Percentiles rank a stretch among this genome's conserved stretches.
phyloP scores from a whole-genome alignment of 768 basidiomycete genomes.

The Pleurotus pulmonarius region DNA sequence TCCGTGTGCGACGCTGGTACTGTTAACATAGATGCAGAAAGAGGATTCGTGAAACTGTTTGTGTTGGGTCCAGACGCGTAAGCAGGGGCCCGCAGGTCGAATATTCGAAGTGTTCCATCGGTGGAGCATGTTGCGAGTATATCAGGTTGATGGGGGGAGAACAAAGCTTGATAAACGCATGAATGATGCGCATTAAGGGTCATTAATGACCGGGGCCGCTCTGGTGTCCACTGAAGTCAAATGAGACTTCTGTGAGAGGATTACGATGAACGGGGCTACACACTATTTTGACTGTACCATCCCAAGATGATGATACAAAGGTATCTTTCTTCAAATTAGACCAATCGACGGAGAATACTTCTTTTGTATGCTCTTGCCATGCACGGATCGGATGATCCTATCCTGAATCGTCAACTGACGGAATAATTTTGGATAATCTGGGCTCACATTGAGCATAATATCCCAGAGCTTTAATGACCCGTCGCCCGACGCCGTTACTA shows the following conservation, averaged over 20 bases:
- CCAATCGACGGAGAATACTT: constrained; percentile 95
- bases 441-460: constrained; percentile 71
- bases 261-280: constrained; percentile 22
- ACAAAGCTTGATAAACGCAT: constrained; percentile 88
- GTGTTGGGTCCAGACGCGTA: constrained; percentile 47
- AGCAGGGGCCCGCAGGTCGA: constrained; percentile 68
- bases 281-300: constrained; percentile 85
- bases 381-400: constrained; percentile 87
- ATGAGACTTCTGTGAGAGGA: neutral
- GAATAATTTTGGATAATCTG: neutral
- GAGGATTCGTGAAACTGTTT: constrained; percentile 61
- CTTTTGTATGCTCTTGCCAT: constrained; percentile 93
- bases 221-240: constrained; percentile 75
- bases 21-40: constrained; percentile 70
- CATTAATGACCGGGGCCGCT: constrained; percentile 69
- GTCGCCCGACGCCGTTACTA: constrained; percentile 86
- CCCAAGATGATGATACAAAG: constrained; percentile 89
- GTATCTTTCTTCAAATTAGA: constrained; percentile 88
- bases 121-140: constrained; percentile 80
- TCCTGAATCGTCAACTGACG: constrained; percentile 16
- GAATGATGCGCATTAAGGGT: constrained; percentile 82
- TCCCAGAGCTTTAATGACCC: constrained; percentile 92
- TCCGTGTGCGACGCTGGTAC: constrained; percentile 77
- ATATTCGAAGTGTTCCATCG: constrained; percentile 81
- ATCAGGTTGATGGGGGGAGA: constrained; percentile 89